These are phyloP conservation scores for Xylaria palmicola DNA, from an alignment of 495 filamentous ascomycete species.

Conservation along the genomic window DNA sequence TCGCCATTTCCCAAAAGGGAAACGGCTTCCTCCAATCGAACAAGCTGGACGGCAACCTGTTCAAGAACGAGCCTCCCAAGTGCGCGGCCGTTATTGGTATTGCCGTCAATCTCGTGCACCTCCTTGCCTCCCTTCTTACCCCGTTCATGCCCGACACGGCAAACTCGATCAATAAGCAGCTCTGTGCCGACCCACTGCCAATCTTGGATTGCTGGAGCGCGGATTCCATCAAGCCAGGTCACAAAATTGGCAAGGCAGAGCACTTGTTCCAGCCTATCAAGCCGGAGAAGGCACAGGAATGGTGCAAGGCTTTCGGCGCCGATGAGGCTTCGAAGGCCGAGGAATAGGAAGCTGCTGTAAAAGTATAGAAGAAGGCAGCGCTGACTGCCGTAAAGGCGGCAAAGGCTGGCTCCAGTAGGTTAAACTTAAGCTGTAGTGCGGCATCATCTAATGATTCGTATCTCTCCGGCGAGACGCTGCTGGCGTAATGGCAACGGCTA, in stretches of 20 bases:
- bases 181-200: constrained; percentile 54
- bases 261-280: constrained; percentile 85
- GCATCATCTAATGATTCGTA: no score
- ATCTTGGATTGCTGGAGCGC: constrained; percentile 75
- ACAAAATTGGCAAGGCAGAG: constrained; percentile 77
- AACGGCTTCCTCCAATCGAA: constrained; percentile 83
- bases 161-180: constrained; percentile 69
- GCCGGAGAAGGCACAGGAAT: constrained; percentile 76
- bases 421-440: no score
- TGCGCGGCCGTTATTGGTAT: constrained; percentile 77
- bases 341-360: constrained; percentile 44
- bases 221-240: constrained; percentile 62
- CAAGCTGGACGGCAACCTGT: constrained; percentile 76
- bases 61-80: constrained; percentile 68
- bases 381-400: neutral
- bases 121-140: constrained; percentile 70
- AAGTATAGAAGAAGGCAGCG: constrained; percentile 47
- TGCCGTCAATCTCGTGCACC: constrained; percentile 78
- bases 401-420: neutral
- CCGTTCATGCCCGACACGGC: constrained; percentile 88
- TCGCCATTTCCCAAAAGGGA: constrained; percentile 67
- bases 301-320: constrained; percentile 73
- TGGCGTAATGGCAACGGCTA: no score
- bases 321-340: constrained; percentile 65
- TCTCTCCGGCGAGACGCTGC: no score